Evolutionary conservation across 129 eudicot genomes (phyloP), one percentile per base, ranked within the genome.

Genomic region (Arctium minus): DNA sequence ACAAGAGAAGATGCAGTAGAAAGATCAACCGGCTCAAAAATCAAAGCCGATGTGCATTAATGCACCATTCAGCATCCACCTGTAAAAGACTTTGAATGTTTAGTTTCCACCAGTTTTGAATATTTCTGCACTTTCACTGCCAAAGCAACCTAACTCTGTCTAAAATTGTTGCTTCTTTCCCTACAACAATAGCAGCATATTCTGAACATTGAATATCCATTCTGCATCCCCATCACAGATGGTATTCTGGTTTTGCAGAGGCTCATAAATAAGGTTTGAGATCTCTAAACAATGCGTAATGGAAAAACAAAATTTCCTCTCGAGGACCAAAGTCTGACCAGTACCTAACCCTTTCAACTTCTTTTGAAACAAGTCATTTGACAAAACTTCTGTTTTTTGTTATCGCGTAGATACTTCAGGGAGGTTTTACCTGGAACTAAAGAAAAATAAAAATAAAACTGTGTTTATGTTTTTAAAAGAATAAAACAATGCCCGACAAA

Each of bases 61-160:
- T 62, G 72, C 29, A 48, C 53, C 30, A 53, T 10, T 71, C 22
- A 46, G 60, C 6, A 18, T 80, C 22, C 38, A 73, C 79, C 13
- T 33, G 77, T 33, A n/a, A 50, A 71, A 50, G 11, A 70, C 38
- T 48, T 80, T 70, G 6, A 68, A 30, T 69, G 44, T 79, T 68
- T 32, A 35, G 76, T 40, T 70, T 44, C 30, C n/a, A n/a, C 48
- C 48, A 17, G 71, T 31, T 76, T 44, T 33, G 44, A 36, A 77
- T 8, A 8, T 5, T 62, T 30, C 35, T 77, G 31, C 44, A 56
- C 33, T 6, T 38, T 9, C 64, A 74, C 18, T 15, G 31, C 73
- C 39, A 36, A 38, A 80, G 68, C 39, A 31, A 70, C 68, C 70
- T 70, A 48, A 46, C 18, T 80, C 70, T 70, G 83, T 46, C 71